phyloP scores from a whole-genome alignment of 139 green algal genomes.

The Nannochloris sp. region DNA sequence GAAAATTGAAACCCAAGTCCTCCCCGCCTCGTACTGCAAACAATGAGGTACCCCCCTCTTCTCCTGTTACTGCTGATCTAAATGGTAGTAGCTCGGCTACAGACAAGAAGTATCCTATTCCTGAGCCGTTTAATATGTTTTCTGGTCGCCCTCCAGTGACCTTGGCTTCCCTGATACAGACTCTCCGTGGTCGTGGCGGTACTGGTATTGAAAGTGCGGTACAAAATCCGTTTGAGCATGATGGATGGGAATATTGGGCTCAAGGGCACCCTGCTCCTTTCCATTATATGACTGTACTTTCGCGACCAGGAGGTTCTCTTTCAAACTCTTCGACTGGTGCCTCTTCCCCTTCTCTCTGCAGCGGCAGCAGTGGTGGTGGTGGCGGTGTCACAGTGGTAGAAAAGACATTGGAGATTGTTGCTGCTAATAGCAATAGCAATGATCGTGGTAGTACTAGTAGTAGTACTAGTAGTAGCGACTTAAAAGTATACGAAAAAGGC shows the following conservation, averaged over 20 bases:
- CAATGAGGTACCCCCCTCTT: background rate
- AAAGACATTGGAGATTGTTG: background rate
- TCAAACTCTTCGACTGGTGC: background rate
- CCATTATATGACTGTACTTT: no score
- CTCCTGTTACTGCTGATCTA: background rate
- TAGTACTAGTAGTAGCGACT: background rate
- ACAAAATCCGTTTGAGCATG: no score
- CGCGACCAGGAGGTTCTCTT: background rate
- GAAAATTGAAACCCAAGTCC: background rate
- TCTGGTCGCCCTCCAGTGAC: background rate
- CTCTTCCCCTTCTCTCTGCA: background rate
- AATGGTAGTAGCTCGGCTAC: background rate
- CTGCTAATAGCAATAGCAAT: background rate
- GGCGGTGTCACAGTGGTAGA: background rate
- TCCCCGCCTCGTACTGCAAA: background rate
- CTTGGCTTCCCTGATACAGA: no score
- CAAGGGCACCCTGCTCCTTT: no score
- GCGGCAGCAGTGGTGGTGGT: background rate
- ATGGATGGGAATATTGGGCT: no score
- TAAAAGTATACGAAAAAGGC: background rate
- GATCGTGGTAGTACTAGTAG: background rate
- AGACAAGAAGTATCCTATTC: background rate
- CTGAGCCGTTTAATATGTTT: background rate
- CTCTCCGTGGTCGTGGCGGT: no score
- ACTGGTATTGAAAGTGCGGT: no score